Base-by-base conservation (phyloP, 169 alveolate genomes). In the Plasmodium sp. region DNA sequence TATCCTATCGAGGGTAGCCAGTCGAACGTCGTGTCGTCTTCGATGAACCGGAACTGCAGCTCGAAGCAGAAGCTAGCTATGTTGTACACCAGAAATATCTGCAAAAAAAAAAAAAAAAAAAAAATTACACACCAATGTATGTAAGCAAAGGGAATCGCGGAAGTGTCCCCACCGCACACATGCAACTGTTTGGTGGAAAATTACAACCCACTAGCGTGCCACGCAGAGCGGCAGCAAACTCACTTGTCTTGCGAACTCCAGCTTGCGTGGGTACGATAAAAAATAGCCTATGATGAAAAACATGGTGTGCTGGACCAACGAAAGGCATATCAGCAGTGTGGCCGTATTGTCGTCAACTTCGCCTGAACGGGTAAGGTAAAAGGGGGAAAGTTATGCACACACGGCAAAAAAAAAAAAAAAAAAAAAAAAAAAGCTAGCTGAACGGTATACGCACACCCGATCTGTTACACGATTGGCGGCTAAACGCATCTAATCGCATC, bases 341-440 rank as follows among this genome's bases (percentile, higher is more conserved):
- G 94, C 94, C 6, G 94, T 90, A 16, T 81, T 90, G 75, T 90
- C 94, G 62, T 90, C 94, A 33, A 90, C 83, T 90, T 90, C 94
- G 31, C 94, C 93, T 85, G 79, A 31, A 74, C n/a, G 31, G 10
- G 3, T 0, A 7, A 36, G n/a, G 45, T 36, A 86, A 75, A 74
- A 5, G 31, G 18, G 16, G 7, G 45, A 80, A n/a, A 80, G 5
- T 36, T 79, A 79, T 79, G 56, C 14, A 79, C 84, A 79, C 34
- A 80, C 3, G 10, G 31, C 71, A 39, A 43, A 34, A 6, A 43
- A 36, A 39, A 54, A 54, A 43, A 82, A 54, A 79, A 79, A 79
- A 79, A 79, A 82, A 54, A 27, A 62, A 62, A 34, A 83, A 54
- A 33, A 33, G 45, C 27, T 14, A 10, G 81, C 27, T n/a, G n/a